Evolutionary conservation across 306 rosid species (phyloP).

Genomic region (Betula pendula): DNA sequence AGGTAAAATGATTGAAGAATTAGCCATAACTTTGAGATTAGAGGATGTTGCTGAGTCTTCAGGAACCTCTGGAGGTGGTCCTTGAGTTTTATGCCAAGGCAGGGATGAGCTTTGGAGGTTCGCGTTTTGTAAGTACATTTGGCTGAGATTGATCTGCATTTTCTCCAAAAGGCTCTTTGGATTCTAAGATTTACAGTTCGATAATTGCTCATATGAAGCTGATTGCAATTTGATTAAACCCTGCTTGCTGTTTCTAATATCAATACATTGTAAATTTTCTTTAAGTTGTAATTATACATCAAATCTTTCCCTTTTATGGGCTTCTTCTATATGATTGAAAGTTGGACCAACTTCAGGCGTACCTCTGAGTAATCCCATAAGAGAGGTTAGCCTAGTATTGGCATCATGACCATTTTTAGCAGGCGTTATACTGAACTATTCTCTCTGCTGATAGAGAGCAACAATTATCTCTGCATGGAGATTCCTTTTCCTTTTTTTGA

Average conservation of each 20-base stretch:
- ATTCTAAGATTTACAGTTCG: conserved; percentile 1
- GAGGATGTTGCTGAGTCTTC: conserved; percentile 83
- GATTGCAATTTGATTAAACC: not conserved
- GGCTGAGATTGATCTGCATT: conserved; percentile 38
- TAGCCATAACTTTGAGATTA: conserved; percentile 52
- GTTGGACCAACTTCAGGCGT: not conserved
- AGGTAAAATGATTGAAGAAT: conserved; percentile 81
- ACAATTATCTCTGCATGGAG: not conserved
- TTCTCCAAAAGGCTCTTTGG: conserved; percentile 25
- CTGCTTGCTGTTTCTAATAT: not conserved
- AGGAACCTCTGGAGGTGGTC: conserved; percentile 62
- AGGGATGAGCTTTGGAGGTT: conserved; percentile 26
- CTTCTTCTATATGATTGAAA: not conserved
- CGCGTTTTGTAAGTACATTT: conserved; percentile 37
- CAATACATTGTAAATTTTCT: conserved; percentile 6
- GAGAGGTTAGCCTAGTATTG: not conserved
- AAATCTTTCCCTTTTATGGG: not conserved
- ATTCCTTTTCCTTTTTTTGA: not conserved
- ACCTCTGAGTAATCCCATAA: not conserved
- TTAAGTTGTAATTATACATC: not conserved
- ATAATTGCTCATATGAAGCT: not conserved
- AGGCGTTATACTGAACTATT: not conserved
- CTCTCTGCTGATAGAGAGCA: not conserved
- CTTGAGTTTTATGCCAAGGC: conserved; percentile 28
- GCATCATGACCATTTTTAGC: not conserved